These are phyloP conservation scores for Heracleum sosnowskyi DNA, from an alignment of 129 eudicot genomes.

Conservation along the genomic window DNA sequence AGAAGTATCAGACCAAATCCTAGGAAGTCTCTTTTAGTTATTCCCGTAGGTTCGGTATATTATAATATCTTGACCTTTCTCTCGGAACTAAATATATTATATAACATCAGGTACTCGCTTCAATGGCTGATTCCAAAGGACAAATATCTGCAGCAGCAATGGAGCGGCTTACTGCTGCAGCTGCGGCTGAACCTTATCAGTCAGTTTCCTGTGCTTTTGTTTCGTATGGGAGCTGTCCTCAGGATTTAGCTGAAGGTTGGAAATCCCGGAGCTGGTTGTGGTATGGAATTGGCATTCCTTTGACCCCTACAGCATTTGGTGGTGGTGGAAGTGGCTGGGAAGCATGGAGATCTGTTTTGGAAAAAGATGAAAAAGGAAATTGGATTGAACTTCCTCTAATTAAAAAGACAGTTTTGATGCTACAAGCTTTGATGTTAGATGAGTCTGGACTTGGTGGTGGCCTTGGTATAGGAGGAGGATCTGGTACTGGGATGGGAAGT, in stretches of 20 bases:
- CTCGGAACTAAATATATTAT: conserved; percentile 17
- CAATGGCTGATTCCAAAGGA: conserved; percentile 90
- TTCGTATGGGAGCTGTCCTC: conserved; percentile 77
- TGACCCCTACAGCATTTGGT: conserved; percentile 41
- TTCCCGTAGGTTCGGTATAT: not conserved
- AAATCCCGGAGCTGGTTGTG: conserved; percentile 78
- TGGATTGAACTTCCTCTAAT: conserved; percentile 91
- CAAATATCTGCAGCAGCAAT: conserved; percentile 70
- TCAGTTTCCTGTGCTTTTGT: conserved; percentile 93
- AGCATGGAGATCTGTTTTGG: conserved; percentile 72
- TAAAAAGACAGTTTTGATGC: conserved; percentile 81
- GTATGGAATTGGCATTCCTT: conserved; percentile 86
- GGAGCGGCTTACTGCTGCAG: conserved; percentile 93
- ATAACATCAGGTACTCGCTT: conserved; percentile 63
- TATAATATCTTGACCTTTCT: not conserved
- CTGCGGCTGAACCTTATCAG: conserved; percentile 96
- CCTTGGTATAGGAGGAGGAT: conserved; percentile 96
- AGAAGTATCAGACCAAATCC: not conserved
- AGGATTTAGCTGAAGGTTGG: conserved; percentile 91
- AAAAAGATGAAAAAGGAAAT: conserved; percentile 69
- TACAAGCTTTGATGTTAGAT: conserved; percentile 84
- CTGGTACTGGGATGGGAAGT: conserved; percentile 99
- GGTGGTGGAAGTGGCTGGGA: conserved; percentile 99
- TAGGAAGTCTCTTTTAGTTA: not conserved
- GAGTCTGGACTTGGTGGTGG: conserved; percentile 99